Evolutionary conservation across 345 rosid genomes (phyloP).

Genomic region (Bruguiera gymnorhiza): DNA sequence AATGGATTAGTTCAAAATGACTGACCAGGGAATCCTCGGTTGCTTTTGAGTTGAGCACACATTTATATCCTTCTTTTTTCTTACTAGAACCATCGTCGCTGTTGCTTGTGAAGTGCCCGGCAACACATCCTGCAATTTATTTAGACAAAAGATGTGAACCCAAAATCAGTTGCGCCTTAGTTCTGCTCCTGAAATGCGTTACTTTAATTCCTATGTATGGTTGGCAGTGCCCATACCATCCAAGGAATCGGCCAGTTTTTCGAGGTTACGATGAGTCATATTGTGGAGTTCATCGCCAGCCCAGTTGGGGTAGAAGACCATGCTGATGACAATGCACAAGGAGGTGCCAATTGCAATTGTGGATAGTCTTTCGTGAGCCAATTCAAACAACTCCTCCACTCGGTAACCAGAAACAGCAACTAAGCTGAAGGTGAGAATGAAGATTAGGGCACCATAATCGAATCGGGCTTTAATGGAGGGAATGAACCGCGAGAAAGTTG

Average conservation of each 20-base stretch:
- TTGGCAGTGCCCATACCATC: slow-evolving; percentile 40
- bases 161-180: not conserved
- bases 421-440: slow-evolving; percentile 75
- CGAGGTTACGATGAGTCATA: slow-evolving; percentile 49
- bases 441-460: slow-evolving; percentile 74
- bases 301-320: slow-evolving; percentile 65
- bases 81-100: slow-evolving; percentile 32
- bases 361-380: slow-evolving; percentile 62
- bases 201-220: not conserved
- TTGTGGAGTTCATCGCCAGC: slow-evolving; percentile 72
- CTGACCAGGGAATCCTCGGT: slow-evolving; percentile 65
- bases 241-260: slow-evolving; percentile 56
- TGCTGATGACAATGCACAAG: slow-evolving; percentile 53
- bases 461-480: slow-evolving; percentile 65
- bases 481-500: slow-evolving; percentile 72
- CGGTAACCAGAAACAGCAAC: slow-evolving; percentile 65
- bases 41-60: slow-evolving; percentile 69
- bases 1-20: not conserved
- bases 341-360: slow-evolving; percentile 63
- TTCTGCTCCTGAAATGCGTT: not conserved
- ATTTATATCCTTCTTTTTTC: slow-evolving; percentile 46
- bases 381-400: slow-evolving; percentile 44
- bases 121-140: slow-evolving; percentile 42
- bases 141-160: not conserved
- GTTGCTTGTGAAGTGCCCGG: slow-evolving; percentile 38